Evolutionary conservation across 768 basidiomycete species (phyloP), one percentile per base, ranked within the genome.

Genomic region (Mycena venus): DNA sequence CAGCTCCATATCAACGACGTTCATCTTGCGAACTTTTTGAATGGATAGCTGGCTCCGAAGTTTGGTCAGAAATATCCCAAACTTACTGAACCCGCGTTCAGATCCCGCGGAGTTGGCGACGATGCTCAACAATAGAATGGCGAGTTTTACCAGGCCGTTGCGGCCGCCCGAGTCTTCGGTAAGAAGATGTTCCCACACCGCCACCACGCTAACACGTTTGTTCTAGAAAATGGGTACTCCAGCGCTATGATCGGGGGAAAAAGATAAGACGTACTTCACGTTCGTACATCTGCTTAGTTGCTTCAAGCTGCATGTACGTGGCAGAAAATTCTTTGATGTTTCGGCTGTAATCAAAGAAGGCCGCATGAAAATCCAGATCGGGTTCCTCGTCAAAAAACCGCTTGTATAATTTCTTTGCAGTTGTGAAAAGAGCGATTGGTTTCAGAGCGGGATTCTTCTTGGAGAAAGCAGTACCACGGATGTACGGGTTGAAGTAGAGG

Each of bases 61-160:
- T n/a, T n/a, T n/a, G n/a, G n/a, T n/a, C n/a, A n/a, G n/a, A n/a
- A n/a, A n/a, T n/a, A n/a, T n/a, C n/a, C n/a, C n/a, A n/a, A n/a
- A n/a, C n/a, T n/a, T n/a, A n/a, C n/a, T n/a, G n/a, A n/a, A n/a
- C n/a, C 78, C 27, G 3, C 83, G 73, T 62, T 84, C 80, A 40
- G 77, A 80, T 14, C 78, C 79, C 12, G 84, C 82, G 11, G 81
- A 83, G 68, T 83, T 84, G 14, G 80, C 77, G 15, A 76, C 44
- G 49, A 81, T 65, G 63, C 73, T 75, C 32, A 81, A 75, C 47
- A 83, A 31, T 42, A 51, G 75, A 19, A 79, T 70, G 0, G 82
- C 82, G 29, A 84, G 69, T 51, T 74, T 78, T 3, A 72, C 69
- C 58, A 82, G 77, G n/a, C n/a, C n/a, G n/a, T n/a, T n/a, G n/a